Evolutionary conservation across 306 rosid genomes (phyloP), one percentile per base, ranked within the genome.

Genomic region (Vicia faba): DNA sequence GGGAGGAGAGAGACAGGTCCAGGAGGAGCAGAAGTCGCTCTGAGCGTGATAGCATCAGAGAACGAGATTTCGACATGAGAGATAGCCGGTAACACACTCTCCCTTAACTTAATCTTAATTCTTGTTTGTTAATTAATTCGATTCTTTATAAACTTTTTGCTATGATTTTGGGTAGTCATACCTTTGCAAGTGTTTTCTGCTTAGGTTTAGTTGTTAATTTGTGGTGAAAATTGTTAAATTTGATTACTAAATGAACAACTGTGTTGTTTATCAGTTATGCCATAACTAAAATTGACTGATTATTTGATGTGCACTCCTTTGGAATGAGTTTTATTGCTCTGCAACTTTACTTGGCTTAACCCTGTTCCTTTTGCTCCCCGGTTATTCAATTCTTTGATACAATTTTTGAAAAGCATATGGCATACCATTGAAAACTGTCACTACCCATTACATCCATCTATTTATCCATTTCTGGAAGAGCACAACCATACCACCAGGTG

Each of bases 21-120:
- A 53, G 43, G 75, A 64, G 76, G 75, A 44, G 73, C 11, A 54
- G 53, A 43, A 61, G 64, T 31, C 64, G 64, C 8, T 58, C 64
- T 8, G 64, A 31, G 71, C 77, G 74, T 5, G 89, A 83, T 18
- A 81, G 71, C 69, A 90, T 86, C 8, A 75, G 83, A 63, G 97
- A 91, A 13, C 80, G 85, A 50, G 96, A 89, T 56, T 59, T 89
- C 28, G 96, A 89, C 48, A 16, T 71, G 23, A 86, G 89, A 81
- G 98, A 89, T 16, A 74, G 70, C 91, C 70, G 93, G 98, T 89
- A 83, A 60, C 33, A 9, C n/a, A 12, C 49, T 41, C 61, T 28
- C 7, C 56, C 26, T 57, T 50, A 20, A 33, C 36, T 33, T 26
- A 40, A 15, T 28, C 2, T 64, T 53, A 12, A 11, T 53, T 25